A percentile compares a stretch with the other conserved stretches of the same genome.
Evolutionary conservation across 1,284 basidiomycete genomes (phyloP).

Genomic region (Marasmius tenuissimus): DNA sequence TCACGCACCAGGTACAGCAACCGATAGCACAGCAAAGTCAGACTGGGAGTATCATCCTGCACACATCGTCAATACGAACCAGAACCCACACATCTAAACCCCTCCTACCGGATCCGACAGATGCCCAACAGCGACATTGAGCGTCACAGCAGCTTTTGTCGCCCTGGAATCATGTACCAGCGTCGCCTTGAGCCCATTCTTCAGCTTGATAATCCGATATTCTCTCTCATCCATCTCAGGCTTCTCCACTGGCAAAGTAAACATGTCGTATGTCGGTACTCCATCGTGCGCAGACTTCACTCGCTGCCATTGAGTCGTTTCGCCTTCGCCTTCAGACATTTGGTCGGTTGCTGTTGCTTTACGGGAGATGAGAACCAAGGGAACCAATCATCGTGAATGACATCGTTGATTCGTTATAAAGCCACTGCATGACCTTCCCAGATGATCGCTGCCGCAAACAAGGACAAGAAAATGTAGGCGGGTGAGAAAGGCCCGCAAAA

Average conservation of each 20-base stretch:
- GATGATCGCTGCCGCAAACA: too few relatives aligned
- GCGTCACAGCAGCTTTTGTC: slow-evolving; percentile 66
- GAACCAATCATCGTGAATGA: too few relatives aligned
- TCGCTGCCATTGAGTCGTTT: not conserved
- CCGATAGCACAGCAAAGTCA: slow-evolving; percentile 64
- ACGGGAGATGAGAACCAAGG: too few relatives aligned
- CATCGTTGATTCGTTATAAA: too few relatives aligned
- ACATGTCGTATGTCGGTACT: slow-evolving; percentile 10
- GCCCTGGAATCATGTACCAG: slow-evolving; percentile 60
- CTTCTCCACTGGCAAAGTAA: slow-evolving; percentile 41
- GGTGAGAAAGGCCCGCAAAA: too few relatives aligned
- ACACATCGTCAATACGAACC: too few relatives aligned
- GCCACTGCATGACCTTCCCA: too few relatives aligned
- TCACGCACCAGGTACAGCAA: slow-evolving; percentile 36
- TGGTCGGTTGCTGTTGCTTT: too few relatives aligned
- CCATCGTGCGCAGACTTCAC: not conserved
- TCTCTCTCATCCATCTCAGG: slow-evolving; percentile 42
- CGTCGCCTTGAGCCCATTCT: slow-evolving; percentile 63
- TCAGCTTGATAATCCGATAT: slow-evolving; percentile 54
- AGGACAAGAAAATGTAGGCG: too few relatives aligned
- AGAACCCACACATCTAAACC: not conserved
- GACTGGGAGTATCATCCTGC: slow-evolving; percentile 37
- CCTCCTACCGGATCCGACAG: slow-evolving; percentile 50
- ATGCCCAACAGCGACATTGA: slow-evolving; percentile 67
- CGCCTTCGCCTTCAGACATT: too few relatives aligned